Evolutionary conservation across 176 grass and related monocot genomes (phyloP).

Genomic region (Oryza punctata): DNA sequence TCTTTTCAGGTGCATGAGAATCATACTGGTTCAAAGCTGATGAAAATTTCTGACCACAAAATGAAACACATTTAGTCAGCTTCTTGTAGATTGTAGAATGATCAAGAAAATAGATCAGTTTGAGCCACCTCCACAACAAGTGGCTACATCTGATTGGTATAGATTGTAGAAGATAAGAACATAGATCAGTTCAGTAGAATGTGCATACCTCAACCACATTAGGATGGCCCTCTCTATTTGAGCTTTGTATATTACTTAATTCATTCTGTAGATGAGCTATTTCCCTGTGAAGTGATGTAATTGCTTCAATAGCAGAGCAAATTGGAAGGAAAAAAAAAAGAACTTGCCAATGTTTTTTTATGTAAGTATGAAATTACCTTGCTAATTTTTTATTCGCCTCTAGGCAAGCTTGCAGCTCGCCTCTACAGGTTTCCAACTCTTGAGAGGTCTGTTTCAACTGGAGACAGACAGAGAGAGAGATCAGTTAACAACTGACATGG

Average conservation of each 20-base stretch:
- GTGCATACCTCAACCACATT: conserved; percentile 42
- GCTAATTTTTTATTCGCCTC: conserved; percentile 76
- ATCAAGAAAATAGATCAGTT: no score
- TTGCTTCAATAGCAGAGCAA: conserved; percentile 31
- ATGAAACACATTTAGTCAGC: conserved; percentile 3
- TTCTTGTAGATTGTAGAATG: no score
- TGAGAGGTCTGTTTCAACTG: conserved; percentile 63
- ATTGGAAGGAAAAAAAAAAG: background rate
- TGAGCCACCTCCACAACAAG: background rate
- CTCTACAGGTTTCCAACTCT: conserved; percentile 71
- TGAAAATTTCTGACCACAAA: conserved; percentile 35
- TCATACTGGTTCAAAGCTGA: conserved; percentile 14
- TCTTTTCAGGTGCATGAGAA: conserved; percentile 22
- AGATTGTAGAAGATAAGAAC: background rate
- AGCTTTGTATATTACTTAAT: conserved; percentile 45
- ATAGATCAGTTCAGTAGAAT: conserved; percentile 18
- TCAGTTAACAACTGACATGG: conserved; percentile 15
- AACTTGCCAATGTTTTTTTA: background rate
- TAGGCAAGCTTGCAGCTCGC: conserved; percentile 69
- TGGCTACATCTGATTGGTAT: background rate
- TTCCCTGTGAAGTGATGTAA: conserved; percentile 53
- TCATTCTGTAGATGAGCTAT: conserved; percentile 62
- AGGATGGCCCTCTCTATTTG: conserved; percentile 30
- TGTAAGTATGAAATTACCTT: conserved; percentile 52
- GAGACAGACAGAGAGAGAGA: background rate